phyloP scores from a whole-genome alignment of 2,329 filamentous ascomycete species.

The Trichoderma sp. region DNA sequence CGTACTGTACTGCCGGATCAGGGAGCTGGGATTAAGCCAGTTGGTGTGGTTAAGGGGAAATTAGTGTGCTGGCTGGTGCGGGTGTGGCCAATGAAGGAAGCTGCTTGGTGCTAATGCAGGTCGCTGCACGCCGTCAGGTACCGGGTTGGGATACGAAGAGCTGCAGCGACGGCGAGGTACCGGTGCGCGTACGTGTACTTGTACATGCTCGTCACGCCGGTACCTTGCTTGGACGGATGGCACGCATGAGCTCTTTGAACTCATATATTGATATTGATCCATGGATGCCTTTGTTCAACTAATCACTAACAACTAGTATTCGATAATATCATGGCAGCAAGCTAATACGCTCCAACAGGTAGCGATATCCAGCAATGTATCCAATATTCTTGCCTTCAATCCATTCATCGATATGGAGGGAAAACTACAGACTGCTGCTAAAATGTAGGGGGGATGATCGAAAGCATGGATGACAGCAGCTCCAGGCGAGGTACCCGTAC shows the following conservation, averaged over 20 bases:
- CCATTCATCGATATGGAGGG: background rate
- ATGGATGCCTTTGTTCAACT: background rate
- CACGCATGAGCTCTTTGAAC: background rate
- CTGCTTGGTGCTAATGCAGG: slow-evolving; percentile 1
- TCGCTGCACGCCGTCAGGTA: slow-evolving; percentile 11
- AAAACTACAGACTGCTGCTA: background rate
- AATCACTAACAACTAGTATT: background rate
- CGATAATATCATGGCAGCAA: background rate
- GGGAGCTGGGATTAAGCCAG: slow-evolving; percentile 18
- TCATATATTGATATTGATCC: background rate
- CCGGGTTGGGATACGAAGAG: background rate
- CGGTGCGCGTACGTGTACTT: background rate
- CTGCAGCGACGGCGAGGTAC: background rate
- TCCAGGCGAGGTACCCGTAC: background rate
- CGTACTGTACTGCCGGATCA: slow-evolving; percentile 15
- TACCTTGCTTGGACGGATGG: background rate
- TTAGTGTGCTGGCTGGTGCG: slow-evolving; percentile 19
- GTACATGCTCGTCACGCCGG: background rate
- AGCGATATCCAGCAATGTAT: background rate
- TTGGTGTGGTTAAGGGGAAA: slow-evolving; percentile 21
- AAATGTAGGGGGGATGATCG: background rate
- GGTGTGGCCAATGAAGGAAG: background rate
- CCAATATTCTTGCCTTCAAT: background rate
- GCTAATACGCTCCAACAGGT: background rate
- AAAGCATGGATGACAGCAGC: background rate